Base-by-base conservation (phyloP, 2,329 filamentous ascomycete species). In the Monosporascus sp. region DNA sequence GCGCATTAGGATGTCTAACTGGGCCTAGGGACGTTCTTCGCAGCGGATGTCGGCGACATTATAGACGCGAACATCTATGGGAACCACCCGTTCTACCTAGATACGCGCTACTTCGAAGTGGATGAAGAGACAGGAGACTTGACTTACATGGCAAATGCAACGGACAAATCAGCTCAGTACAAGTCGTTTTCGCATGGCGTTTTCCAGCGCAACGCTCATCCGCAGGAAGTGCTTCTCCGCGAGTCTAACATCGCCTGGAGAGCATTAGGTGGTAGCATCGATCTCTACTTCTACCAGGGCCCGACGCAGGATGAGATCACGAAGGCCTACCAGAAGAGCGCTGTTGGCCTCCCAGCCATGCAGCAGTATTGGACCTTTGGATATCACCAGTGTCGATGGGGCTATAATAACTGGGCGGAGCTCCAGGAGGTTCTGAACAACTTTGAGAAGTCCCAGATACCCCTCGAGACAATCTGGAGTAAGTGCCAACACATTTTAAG, bases 351-450 rank as follows among this genome's bases (percentile, higher is more conserved):
- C 5, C 89, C 89, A 1, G 85, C 85, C 0, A 85, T 93, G 82
- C 87, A 92, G 65, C 85, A 88, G 60, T 94, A 94, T 72, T 93
- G 83, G 77, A 83, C 86, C 0, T 83, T 95, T 55, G 90, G 90
- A 1, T 93, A 80, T 65, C 90, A 95, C 59, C 89, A 95, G 66
- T 93, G 89, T 62, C 80, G 88, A 54, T 94, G 89, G 85, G 90
- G 89, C 1, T 94, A 94, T 66, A 73, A 78, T 39, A 90, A 89
- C 62, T 90, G 87, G 83, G 80, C 81, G 1, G 77, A 82, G 27
- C 65, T 90, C 3, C 78, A 86, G 57, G 80, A 83, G 49, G 85
- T 89, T 1, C 78, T 89, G 5, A 79, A 82, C 55, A 85, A 82
- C 66, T 89, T 89, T 69, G 80, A 77, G 37, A 74, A 76, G 48